phyloP scores from a whole-genome alignment of 75 land plant genomes.

The Selaginella tamariscina region DNA sequence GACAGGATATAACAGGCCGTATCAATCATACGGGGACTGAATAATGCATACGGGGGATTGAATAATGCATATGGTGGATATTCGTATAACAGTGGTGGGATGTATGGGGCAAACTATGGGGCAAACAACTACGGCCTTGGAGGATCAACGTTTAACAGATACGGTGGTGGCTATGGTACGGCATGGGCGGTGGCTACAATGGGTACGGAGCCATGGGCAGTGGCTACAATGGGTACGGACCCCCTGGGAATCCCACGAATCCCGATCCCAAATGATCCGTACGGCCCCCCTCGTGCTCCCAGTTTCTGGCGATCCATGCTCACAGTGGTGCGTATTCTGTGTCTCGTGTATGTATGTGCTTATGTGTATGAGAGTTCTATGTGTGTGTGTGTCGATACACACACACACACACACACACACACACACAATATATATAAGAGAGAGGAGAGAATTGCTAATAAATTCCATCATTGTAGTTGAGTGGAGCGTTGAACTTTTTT shows the following conservation, averaged over 20 bases:
- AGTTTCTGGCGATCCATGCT: not conserved
- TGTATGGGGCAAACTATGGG: not conserved
- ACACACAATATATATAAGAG: too few relatives aligned
- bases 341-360: too few relatives aligned
- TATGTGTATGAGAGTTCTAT: too few relatives aligned
- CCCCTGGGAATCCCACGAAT: not conserved
- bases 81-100: not conserved
- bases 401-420: too few relatives aligned
- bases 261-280: not conserved
- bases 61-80: too few relatives aligned
- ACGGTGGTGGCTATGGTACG: not conserved
- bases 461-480: conserved; percentile 54
- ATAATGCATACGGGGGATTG: not conserved
- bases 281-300: not conserved
- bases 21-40: not conserved
- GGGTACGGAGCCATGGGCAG: not conserved
- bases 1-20: not conserved
- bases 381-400: too few relatives aligned
- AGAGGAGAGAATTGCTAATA: too few relatives aligned
- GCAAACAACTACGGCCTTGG: not conserved
- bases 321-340: not conserved
- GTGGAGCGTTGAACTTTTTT: conserved; percentile 65
- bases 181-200: not conserved
- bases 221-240: not conserved
- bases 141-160: not conserved